Conservation (phyloP, 2,329 filamentous ascomycete species). For the Pyrenochaeta sp. region DNA sequence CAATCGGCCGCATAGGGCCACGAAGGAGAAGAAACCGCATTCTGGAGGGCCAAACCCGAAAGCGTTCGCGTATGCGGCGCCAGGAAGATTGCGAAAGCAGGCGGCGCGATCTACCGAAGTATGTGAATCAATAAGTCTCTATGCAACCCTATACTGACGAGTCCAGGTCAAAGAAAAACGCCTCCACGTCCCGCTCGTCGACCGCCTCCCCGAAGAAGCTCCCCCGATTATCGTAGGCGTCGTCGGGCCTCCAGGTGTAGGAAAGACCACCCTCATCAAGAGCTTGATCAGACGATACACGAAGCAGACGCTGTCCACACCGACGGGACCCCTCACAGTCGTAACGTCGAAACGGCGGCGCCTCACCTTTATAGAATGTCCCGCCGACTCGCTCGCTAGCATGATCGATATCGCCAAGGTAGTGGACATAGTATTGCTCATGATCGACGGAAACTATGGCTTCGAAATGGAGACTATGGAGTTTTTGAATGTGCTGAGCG, state of each 20-base stretch:
- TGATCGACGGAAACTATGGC: slow-evolving; percentile 98
- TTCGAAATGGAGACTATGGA: slow-evolving; percentile 99
- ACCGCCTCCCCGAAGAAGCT: slow-evolving; percentile 93
- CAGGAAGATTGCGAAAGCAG: slow-evolving; percentile 79
- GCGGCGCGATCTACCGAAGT: slow-evolving; percentile 78
- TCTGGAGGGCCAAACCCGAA: slow-evolving; percentile 81
- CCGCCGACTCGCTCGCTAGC: slow-evolving; percentile 88
- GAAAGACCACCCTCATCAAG: slow-evolving; percentile 95
- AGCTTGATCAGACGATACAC: slow-evolving; percentile 93
- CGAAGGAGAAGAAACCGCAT: slow-evolving; percentile 87
- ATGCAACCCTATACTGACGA: slow-evolving; percentile 12
- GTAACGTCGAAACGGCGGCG: slow-evolving; percentile 96
- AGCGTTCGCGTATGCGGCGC: slow-evolving; percentile 84
- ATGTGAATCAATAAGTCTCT: slow-evolving; percentile 24
- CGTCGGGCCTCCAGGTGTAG: slow-evolving; percentile 91
- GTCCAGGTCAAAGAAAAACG: slow-evolving; percentile 89
- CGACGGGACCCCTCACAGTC: slow-evolving; percentile 90
- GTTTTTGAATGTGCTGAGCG: slow-evolving; percentile 91
- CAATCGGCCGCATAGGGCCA: slow-evolving; percentile 84
- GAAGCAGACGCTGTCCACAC: slow-evolving; percentile 91
- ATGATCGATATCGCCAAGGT: slow-evolving; percentile 99
- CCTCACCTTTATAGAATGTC: slow-evolving; percentile 94
- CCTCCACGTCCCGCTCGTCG: slow-evolving; percentile 94
- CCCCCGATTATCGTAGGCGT: slow-evolving; percentile 92
- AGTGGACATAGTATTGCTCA: slow-evolving; percentile 93